Evolutionary conservation across 2,329 filamentous ascomycete species (phyloP), one percentile per base, ranked within the genome.

Genomic region (Microdochium paspali): DNA sequence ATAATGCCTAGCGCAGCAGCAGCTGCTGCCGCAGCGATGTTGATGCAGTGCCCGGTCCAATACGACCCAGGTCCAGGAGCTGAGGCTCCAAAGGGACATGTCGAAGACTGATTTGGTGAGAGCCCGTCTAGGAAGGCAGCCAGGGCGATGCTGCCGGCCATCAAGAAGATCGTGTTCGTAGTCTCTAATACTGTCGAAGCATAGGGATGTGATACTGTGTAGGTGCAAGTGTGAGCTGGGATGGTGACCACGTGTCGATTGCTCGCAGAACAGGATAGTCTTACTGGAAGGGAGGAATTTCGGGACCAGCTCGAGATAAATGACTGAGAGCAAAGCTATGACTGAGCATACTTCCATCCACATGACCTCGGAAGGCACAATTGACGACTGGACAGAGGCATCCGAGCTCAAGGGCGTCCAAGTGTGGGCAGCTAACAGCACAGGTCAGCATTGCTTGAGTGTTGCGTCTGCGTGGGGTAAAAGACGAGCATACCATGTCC

Each of bases 131-230:
- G 71, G 63, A 80, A 82, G 51, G 76, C 70, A 40, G 75, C 67
- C 20, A 82, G 69, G 10, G 76, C 76, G 54, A 80, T 69, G 64
- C 82, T 82, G 48, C 77, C 78, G 20, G 70, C 66, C 59, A 82
- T 77, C 65, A 79, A 80, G 58, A 82, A 74, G 48, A 80, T 52
- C 4, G 70, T 65, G 59, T 80, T 82, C 54, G 68, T 47, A 28
- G 66, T 56, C 54, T 82, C 78, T 50, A 80, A 52, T 24, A 61
- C 66, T 28, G 82, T 58, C 39, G 70, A 65, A 10, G 64, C 68
- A 52, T 71, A 73, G 25, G 75, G 71, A 58, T 77, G 70, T 28
- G 71, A 70, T 32, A 66, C 66, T 72, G 46, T 15, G 12, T 12
- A 12, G 20, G n/a, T 9, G 18, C 35, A 40, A 46, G 3, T 42